Conservation (phyloP, 2,329 filamentous ascomycete species). For the Zymoseptoria pseudotritici region DNA sequence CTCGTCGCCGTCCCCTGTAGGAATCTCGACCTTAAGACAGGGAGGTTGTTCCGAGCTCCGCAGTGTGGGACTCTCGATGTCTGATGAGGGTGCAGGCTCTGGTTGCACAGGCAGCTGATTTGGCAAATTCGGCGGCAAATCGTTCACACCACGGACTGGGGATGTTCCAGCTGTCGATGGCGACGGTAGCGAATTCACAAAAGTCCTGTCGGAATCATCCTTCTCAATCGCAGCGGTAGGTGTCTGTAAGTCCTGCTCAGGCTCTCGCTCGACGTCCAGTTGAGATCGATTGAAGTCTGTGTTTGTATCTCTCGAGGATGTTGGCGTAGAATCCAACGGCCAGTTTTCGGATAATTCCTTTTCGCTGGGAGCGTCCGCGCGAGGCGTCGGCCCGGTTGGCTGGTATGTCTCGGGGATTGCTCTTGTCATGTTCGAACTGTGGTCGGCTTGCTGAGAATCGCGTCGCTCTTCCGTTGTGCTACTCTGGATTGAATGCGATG, state of each 20-base stretch:
- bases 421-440: neutral
- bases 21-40: neutral
- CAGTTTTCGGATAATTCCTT: conserved; percentile 16
- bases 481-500: neutral
- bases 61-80: neutral
- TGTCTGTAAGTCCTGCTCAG: neutral
- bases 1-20: neutral
- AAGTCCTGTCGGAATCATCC: conserved; percentile 27
- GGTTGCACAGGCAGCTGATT: neutral
- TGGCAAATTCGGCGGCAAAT: neutral
- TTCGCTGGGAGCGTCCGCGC: conserved; percentile 5
- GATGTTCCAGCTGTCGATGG: conserved; percentile 1
- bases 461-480: neutral
- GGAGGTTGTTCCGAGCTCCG: neutral
- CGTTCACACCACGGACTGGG: neutral
- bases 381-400: conserved; percentile 7
- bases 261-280: neutral
- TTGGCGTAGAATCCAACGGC: conserved; percentile 12
- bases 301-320: neutral
- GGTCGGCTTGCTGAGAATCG: neutral
- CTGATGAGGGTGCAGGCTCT: neutral
- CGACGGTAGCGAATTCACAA: conserved; percentile 25
- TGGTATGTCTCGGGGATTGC: conserved; percentile 6
- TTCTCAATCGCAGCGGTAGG: conserved; percentile 20
- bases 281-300: neutral